Conservation (phyloP, 2,329 filamentous ascomycete genomes). For the Ascochyta pisi region DNA sequence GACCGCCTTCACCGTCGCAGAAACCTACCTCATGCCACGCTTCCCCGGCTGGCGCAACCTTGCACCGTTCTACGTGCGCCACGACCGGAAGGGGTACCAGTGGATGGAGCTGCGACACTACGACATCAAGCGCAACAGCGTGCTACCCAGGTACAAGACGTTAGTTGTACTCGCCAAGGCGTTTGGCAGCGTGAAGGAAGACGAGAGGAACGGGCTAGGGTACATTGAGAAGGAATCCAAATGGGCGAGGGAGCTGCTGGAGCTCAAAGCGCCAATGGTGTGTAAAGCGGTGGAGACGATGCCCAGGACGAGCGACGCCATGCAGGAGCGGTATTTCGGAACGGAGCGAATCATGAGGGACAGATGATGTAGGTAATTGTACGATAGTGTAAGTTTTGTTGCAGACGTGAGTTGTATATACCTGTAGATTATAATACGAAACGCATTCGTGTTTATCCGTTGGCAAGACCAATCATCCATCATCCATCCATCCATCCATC, state of each 20-base stretch:
- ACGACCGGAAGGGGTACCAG: slow-evolving; percentile 29
- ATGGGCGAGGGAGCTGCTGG: slow-evolving; percentile 41
- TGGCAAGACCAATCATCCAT: too few relatives aligned
- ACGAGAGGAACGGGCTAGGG: slow-evolving; percentile 43
- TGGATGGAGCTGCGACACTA: slow-evolving; percentile 40
- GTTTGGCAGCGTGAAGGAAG: slow-evolving; percentile 42
- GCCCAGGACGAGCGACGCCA: slow-evolving; percentile 46
- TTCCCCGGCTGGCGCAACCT: slow-evolving; percentile 74
- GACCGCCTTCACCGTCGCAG: slow-evolving; percentile 76
- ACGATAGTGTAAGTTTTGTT: neutral
- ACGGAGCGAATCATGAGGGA: neutral
- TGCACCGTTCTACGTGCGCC: slow-evolving; percentile 31
- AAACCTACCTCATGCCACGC: slow-evolving; percentile 76
- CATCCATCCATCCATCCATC: too few relatives aligned
- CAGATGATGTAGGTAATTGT: neutral
- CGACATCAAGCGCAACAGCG: slow-evolving; percentile 28
- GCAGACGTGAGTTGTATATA: too few relatives aligned
- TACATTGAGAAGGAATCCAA: slow-evolving; percentile 26
- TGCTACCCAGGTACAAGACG: slow-evolving; percentile 54
- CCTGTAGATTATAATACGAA: too few relatives aligned
- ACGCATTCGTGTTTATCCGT: too few relatives aligned
- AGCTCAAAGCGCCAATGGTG: slow-evolving; percentile 48
- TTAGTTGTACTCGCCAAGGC: slow-evolving; percentile 52
- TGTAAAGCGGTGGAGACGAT: slow-evolving; percentile 54
- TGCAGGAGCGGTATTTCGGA: slow-evolving; percentile 40